Base-by-base conservation (phyloP, 78 protist species). In the Dictyostelium firmibasis region DNA sequence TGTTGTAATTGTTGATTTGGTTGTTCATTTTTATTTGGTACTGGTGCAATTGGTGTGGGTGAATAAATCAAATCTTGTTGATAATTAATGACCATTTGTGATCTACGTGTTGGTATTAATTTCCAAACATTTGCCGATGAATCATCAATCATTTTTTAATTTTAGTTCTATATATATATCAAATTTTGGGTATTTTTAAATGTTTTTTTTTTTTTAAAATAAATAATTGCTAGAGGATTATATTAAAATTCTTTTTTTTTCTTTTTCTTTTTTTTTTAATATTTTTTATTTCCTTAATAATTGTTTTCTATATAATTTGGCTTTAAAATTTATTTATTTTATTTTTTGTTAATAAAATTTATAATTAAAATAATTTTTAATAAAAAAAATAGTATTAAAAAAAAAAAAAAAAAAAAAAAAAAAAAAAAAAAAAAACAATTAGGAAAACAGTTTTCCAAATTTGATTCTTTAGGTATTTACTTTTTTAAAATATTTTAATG, bases 81-180 rank as follows among this genome's bases (percentile, higher is more conserved):
- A 67, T 67, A 67, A 9, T 67, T 67, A 25, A n/a, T n/a, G 27
- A 64, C 60, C n/a, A 70, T 9, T 8, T 14, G 36, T 31, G 93
- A 35, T 38, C 36, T 82, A 8, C 81, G 31, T 11, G 93, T 88
- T 64, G 93, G 78, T 20, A 88, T 44, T 27, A 88, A 38, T 78
- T 88, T 38, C 93, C 93, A 88, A 9, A 85, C 93, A 79, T 88
- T 88, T 75, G 75, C 75, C 14, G 33, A 31, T 13, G 38, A 31
- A 14, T 72, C 79, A 13, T 72, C 79, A 20, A 72, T 18, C 36
- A 29, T 70, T 57, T 57, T 50, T n/a, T 31, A 27, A 27, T 27
- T 25, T 25, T 62, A 62, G 18, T 62, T n/a, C 43, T 4, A 50
- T 50, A 50, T 50, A 50, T 6, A 50, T n/a, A n/a, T n/a, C n/a